Evolutionary conservation across 148 eudicot genomes (phyloP), one percentile per base, ranked within the genome.

Genomic region (Vaccinium myrtillus): DNA sequence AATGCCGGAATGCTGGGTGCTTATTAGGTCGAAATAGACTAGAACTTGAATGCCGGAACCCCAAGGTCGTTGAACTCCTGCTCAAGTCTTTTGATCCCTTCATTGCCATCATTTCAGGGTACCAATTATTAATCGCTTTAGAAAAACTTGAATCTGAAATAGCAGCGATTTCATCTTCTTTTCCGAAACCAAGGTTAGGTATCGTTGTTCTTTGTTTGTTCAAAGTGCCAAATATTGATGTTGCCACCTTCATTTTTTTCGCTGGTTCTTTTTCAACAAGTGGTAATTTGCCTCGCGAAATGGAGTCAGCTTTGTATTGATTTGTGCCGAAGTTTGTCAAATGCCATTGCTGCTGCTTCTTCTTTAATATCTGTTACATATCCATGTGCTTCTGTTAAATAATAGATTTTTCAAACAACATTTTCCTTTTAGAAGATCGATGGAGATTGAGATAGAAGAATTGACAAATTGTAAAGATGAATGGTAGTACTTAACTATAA

Each of bases 41-140:
- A 75, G 50, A 39, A 75, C 78, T 75, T 75, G 78, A 16, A 19
- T 75, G 78, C 78, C 51, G 51, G 23, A 75, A 75, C 13, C 76
- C 76, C 5, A 8, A 75, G 78, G 23, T 75, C 6, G 23, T 75
- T 75, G 77, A 74, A 21, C 77, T 73, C 46, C 16, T 23, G 10
- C 48, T 74, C 23, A 25, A 36, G 21, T 39, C 77, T 18, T 74
- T 74, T 19, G 78, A 6, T 39, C 23, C 51, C 5, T 6, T 18
- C 53, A 43, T 75, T 9, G 78, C 23, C 78, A 19, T 43, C 51
- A 43, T 19, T 43, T 43, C 78, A 0, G 4, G 78, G 51, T 75
- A 39, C 3, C 11, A 1, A 2, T 43, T 18, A 8, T 12, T 36
- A 73, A 32, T 73, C 49, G 49, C 49, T 14, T 6, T 6, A 36